Evolutionary conservation across 805 yeast species (phyloP), one percentile per base, ranked within the genome.

Genomic region (Debaryomyces castellii): DNA sequence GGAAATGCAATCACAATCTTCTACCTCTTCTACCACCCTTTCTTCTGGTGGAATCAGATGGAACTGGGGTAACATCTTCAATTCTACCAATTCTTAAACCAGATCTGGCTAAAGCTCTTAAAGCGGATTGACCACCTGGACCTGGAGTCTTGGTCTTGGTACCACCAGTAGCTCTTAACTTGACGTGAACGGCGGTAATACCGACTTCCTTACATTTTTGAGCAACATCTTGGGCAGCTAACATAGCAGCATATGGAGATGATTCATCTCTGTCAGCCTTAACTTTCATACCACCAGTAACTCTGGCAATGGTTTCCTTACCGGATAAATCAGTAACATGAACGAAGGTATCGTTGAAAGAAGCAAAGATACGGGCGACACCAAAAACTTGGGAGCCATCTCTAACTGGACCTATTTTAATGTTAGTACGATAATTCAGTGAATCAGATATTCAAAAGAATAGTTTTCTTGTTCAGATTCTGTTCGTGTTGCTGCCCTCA

Each of bases 11-110:
- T 79, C 78, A 89, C 80, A 91, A 87, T 88, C 99, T 90, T 87
- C 99, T 92, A 92, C 99, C 99, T 86, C 99, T 91, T 85, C 99
- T 94, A 89, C 99, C 99, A 89, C 99, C 99, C 96, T 94, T 95
- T 89, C 92, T 89, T 87, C 99, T 94, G 78, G 99, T 95, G 69
- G 98, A 91, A 80, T 94, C 99, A 64, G 99, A 94, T 78, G 99
- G 99, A 69, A 94, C 91, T 78, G 99, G 99, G 65, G 99, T 94
- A 64, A 94, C 99, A 78, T 94, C 99, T 84, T 95, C 99, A 67
- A 94, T 94, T 81, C 99, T 90, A 69, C 99, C 99, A 63, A 94
- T 94, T 86, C 96, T 91, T 79, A 94, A 83, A 76, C 99, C 99
- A 62, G 98, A 90, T 86, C 99, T 91, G 70, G 99, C 98, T 71